These are phyloP conservation scores for Apiospora pterosperma DNA, from an alignment of 2,329 filamentous ascomycete species.

Conservation along the genomic window DNA sequence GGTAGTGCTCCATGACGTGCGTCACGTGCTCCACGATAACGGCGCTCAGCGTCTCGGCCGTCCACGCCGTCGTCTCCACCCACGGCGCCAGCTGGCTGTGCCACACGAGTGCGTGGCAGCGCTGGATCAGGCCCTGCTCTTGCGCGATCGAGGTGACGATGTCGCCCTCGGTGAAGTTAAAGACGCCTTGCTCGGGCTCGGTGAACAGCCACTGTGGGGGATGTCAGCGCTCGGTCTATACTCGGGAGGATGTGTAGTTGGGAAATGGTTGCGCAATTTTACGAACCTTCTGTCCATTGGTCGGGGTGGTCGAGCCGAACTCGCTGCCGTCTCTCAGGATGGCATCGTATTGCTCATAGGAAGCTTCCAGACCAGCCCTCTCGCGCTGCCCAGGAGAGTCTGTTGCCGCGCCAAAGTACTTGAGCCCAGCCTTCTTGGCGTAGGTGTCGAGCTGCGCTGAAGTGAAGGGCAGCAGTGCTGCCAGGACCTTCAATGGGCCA, in stretches of 20 bases:
- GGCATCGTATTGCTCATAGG: slow-evolving; percentile 50
- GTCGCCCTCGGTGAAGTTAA: slow-evolving; percentile 60
- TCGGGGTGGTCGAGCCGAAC: slow-evolving; percentile 60
- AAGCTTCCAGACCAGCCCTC: slow-evolving; percentile 42
- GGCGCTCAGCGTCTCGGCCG: slow-evolving; percentile 44
- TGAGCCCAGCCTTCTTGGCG: slow-evolving; percentile 48
- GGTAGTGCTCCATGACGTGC: slow-evolving; percentile 42
- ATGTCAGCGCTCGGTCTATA: not conserved
- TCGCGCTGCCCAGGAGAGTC: slow-evolving; percentile 42
- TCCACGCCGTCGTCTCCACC: slow-evolving; percentile 45
- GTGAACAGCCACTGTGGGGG: slow-evolving; percentile 48
- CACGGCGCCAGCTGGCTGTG: slow-evolving; percentile 49
- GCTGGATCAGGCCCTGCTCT: slow-evolving; percentile 41
- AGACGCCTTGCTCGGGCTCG: slow-evolving; percentile 54
- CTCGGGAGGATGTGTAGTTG: no score
- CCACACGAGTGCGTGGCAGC: slow-evolving; percentile 54
- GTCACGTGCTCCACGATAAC: slow-evolving; percentile 52
- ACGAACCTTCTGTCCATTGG: slow-evolving; percentile 51
- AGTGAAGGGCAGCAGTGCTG: slow-evolving; percentile 24
- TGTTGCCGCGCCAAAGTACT: slow-evolving; percentile 62
- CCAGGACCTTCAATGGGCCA: slow-evolving; percentile 18
- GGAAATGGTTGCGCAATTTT: not conserved
- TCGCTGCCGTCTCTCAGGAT: slow-evolving; percentile 51
- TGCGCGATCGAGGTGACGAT: slow-evolving; percentile 40
- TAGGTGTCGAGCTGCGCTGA: slow-evolving; percentile 41